Conservation (phyloP, 306 rosid genomes). For the Astragalus glycyphyllos region DNA sequence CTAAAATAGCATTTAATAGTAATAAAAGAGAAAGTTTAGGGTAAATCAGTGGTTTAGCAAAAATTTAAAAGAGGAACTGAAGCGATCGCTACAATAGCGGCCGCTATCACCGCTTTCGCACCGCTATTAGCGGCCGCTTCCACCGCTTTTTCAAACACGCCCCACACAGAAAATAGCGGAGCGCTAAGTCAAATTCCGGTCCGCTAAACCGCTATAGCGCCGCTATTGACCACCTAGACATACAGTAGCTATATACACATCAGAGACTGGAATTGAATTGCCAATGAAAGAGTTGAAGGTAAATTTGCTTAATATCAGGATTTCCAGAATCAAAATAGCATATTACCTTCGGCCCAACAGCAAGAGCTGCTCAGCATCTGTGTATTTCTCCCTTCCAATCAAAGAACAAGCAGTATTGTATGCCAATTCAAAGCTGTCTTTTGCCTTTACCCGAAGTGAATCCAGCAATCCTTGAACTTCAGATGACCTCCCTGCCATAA, state of each 20-base stretch:
- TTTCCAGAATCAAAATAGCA: slow-evolving; percentile 29
- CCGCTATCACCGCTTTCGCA: too few relatives aligned
- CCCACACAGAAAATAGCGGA: too few relatives aligned
- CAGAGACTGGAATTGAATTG: not conserved
- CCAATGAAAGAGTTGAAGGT: slow-evolving; percentile 16
- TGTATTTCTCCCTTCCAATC: slow-evolving; percentile 68
- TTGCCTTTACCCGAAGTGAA: slow-evolving; percentile 73
- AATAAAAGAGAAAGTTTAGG: too few relatives aligned
- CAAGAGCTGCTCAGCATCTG: slow-evolving; percentile 92
- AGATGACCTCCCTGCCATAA: slow-evolving; percentile 84
- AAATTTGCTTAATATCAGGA: slow-evolving; percentile 38
- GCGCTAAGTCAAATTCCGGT: too few relatives aligned
- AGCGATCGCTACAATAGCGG: too few relatives aligned
- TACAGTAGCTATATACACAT: not conserved
- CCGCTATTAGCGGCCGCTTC: too few relatives aligned
- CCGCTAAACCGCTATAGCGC: too few relatives aligned
- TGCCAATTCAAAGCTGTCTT: slow-evolving; percentile 93
- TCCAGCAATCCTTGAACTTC: slow-evolving; percentile 85
- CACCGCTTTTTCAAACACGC: too few relatives aligned
- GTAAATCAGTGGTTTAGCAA: too few relatives aligned
- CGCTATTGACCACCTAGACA: too few relatives aligned
- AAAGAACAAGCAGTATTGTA: slow-evolving; percentile 90
- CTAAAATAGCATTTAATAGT: too few relatives aligned
- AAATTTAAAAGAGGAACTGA: too few relatives aligned
- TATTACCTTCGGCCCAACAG: slow-evolving; percentile 82